Conservation (phyloP, 257 asterid species). For the Solanum boliviense region DNA sequence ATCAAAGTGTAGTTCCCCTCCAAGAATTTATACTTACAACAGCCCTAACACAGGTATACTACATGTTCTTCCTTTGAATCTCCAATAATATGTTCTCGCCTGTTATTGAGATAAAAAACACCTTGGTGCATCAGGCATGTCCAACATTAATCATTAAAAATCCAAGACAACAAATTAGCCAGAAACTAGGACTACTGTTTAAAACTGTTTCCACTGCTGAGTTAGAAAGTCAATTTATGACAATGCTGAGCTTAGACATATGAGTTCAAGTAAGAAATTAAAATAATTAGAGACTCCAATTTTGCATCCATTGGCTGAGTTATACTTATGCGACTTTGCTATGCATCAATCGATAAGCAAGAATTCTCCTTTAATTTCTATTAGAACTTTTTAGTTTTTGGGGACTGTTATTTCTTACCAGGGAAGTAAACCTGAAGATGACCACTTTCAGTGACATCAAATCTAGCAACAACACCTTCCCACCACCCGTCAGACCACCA, state of each 20-base stretch:
- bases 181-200: background rate
- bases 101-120: background rate
- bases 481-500: background rate
- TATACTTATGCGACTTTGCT: background rate
- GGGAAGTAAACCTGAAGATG: background rate
- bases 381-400: background rate
- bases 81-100: constrained; percentile 30
- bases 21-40: no score
- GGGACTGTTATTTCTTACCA: background rate
- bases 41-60: no score
- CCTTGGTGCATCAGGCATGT: background rate
- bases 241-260: background rate
- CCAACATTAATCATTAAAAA: background rate
- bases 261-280: background rate
- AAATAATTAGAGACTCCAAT: background rate
- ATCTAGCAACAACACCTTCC: background rate
- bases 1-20: no score
- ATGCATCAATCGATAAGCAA: background rate
- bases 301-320: background rate
- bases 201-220: background rate
- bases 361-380: background rate
- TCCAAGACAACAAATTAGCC: background rate
- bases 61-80: constrained; percentile 21
- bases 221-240: background rate
- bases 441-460: background rate